These are phyloP conservation scores for Aspergillus clavatus DNA, from an alignment of 2,329 filamentous ascomycete species.

Conservation along the genomic window DNA sequence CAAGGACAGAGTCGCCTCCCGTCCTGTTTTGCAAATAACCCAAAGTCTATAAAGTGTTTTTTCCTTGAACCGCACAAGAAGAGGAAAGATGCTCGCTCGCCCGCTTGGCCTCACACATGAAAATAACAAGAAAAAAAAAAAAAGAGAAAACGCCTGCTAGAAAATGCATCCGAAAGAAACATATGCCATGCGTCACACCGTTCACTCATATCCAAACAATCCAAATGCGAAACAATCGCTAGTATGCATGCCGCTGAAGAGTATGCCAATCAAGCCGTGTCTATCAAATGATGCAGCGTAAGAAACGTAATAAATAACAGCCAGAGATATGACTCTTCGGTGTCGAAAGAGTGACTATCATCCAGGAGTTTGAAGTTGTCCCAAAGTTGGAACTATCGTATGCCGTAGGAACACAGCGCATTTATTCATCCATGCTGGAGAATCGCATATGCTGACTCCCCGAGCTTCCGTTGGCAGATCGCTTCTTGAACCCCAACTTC, in stretches of 20 bases:
- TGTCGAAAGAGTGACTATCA: slow-evolving; percentile 1
- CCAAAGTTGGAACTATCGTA: too few relatives aligned
- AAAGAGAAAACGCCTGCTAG: slow-evolving; percentile 14
- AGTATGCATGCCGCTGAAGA: slow-evolving; percentile 5
- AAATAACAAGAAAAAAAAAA: too few relatives aligned
- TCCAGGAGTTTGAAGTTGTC: slow-evolving; percentile 2
- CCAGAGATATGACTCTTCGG: slow-evolving; percentile 2
- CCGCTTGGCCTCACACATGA: slow-evolving; percentile 6
- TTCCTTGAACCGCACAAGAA: slow-evolving; percentile 6
- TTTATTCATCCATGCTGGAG: slow-evolving; percentile 23
- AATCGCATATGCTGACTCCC: slow-evolving; percentile 23
- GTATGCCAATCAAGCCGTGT: slow-evolving; percentile 16
- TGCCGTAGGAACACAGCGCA: background rate
- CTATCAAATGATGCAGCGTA: slow-evolving; percentile 7
- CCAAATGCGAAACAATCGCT: slow-evolving; percentile 9
- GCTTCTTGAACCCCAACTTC: slow-evolving; percentile 45
- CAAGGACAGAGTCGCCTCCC: background rate
- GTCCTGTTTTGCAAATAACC: background rate
- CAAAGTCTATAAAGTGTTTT: slow-evolving; percentile 2
- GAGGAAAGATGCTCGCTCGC: slow-evolving; percentile 12
- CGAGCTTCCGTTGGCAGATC: slow-evolving; percentile 22
- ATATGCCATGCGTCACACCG: slow-evolving; percentile 21
- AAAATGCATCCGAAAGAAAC: slow-evolving; percentile 16
- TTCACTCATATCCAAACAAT: slow-evolving; percentile 17
- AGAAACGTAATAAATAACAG: background rate